Evolutionary conservation across 192 early-diverging fungal species (phyloP).

Genomic region (Glomus cerebriforme): DNA sequence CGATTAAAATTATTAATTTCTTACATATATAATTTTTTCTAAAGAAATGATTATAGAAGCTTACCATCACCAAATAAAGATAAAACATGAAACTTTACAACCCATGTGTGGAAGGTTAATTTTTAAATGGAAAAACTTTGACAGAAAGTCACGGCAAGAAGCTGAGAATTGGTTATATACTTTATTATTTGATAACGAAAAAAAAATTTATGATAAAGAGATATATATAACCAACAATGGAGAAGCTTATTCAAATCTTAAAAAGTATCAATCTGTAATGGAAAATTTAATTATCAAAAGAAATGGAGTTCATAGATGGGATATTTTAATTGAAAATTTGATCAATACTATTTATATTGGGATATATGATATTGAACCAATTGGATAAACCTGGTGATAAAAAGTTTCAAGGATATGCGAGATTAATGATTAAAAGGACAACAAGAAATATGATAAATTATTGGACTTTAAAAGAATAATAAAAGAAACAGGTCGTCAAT

Average conservation of each 20-base stretch:
- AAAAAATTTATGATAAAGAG: too few relatives aligned
- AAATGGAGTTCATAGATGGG: slow-evolving; percentile 15
- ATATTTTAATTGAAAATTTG: background rate
- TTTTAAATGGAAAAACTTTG: too few relatives aligned
- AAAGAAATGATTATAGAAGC: background rate
- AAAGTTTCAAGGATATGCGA: background rate
- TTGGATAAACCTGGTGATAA: background rate
- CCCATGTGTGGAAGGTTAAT: too few relatives aligned
- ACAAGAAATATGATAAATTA: too few relatives aligned
- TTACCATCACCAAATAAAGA: background rate
- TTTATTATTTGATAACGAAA: too few relatives aligned
- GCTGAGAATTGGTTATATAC: too few relatives aligned
- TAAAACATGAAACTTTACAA: too few relatives aligned
- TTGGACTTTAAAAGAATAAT: too few relatives aligned
- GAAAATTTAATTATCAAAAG: background rate
- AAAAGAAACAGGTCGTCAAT: too few relatives aligned
- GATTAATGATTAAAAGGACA: too few relatives aligned
- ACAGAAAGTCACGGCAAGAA: background rate
- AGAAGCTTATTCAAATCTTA: too few relatives aligned
- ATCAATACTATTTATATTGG: background rate
- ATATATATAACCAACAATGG: background rate
- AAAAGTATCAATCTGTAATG: background rate
- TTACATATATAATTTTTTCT: background rate
- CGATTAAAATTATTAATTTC: background rate
- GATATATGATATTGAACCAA: background rate